Base-by-base conservation (phyloP, 768 basidiomycete species). In the Fomitopsis serialis region DNA sequence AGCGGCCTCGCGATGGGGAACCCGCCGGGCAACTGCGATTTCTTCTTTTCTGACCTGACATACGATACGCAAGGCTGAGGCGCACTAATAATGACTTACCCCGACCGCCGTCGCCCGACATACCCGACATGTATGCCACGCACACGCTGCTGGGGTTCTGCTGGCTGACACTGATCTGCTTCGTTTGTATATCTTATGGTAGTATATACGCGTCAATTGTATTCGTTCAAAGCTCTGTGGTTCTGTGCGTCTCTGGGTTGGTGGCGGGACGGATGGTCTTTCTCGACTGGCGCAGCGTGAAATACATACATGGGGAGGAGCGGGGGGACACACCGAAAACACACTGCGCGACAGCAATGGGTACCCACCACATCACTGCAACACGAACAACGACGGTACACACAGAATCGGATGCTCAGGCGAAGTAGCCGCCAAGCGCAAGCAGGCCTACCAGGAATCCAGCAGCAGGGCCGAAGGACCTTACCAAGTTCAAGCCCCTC, bases 21-120 rank as follows among this genome's bases (percentile, higher is more conserved):
- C 35, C 89, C 91, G 48, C 92, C 92, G 12, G 70, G 75, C 15
- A 89, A 87, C 61, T 82, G 78, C 46, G 89, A 92, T 66, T 93
- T 91, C 70, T 92, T 88, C 74, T 93, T 91, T 66, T 87, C 90
- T 5, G 89, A 92, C 51, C 55, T 78, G 47, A 58, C 58, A 17
- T 65, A 66, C 35, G 60, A 61, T 29, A 48, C 59, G 2, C 47
- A 54, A 25, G 48, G 45, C 21, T 32, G 29, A n/a, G n/a, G n/a
- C n/a, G n/a, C n/a, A n/a, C n/a, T n/a, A n/a, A 32, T 56, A 55
- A 44, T 52, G 15, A 45, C 8, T 22, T 49, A 35, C 25, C 23
- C 19, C 42, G n/a, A n/a, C 46, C 15, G 9, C 25, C 32, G 24
- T 48, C 27, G n/a, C 19, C 32, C 29, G 24, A 29, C 23, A 27